Evolutionary conservation across 148 eudicot species (phyloP).

Genomic region (Heliamphora exappendiculata): DNA sequence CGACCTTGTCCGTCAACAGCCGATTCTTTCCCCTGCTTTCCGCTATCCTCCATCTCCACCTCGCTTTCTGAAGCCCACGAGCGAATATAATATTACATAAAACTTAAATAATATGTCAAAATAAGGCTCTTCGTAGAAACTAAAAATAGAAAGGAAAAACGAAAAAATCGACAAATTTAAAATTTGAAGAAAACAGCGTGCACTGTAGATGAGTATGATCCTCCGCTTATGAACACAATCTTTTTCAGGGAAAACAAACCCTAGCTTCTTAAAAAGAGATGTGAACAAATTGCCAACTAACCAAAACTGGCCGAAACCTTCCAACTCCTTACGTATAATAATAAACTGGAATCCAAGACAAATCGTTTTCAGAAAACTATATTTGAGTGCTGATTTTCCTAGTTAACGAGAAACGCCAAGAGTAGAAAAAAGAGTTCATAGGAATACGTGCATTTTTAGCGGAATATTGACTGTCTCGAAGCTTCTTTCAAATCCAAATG

Average conservation of each 20-base stretch:
- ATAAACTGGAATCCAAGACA: neutral
- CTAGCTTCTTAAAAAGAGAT: too few relatives aligned
- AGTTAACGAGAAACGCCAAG: neutral
- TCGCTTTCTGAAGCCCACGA: constrained; percentile 18
- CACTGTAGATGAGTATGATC: neutral
- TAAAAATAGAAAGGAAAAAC: constrained; percentile 6
- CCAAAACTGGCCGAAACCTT: neutral
- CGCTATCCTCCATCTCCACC: constrained; percentile 38
- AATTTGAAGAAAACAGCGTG: neutral
- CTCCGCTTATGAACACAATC: neutral
- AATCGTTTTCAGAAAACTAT: neutral
- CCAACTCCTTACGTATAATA: neutral
- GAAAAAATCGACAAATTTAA: too few relatives aligned
- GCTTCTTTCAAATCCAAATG: too few relatives aligned
- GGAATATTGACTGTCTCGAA: constrained; percentile 10
- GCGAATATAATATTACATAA: neutral
- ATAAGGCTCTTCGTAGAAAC: neutral
- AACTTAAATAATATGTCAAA: neutral
- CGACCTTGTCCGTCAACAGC: constrained; percentile 9
- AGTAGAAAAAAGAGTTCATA: neutral
- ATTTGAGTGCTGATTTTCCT: neutral
- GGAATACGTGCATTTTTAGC: neutral
- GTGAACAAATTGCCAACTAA: neutral
- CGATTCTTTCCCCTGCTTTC: too few relatives aligned
- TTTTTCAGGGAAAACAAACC: neutral